phyloP scores from a whole-genome alignment of 2,329 filamentous ascomycete species.

The Ophiostoma piceae region DNA sequence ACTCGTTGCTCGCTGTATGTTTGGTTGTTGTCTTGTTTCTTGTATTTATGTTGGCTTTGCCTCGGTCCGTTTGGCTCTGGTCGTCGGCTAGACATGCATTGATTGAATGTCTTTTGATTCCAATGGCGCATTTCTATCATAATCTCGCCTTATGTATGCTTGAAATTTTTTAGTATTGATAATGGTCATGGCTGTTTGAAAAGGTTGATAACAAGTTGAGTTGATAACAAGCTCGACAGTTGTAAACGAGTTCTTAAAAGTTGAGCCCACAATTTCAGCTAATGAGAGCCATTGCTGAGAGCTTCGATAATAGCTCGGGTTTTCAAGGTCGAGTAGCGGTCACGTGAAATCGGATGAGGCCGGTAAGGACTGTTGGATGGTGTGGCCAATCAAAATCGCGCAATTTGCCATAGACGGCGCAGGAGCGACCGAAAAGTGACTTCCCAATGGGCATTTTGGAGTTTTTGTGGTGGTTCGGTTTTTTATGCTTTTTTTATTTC shows the following conservation, averaged over 20 bases:
- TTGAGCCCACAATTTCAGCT: not conserved
- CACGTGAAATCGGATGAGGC: slow-evolving; percentile 28
- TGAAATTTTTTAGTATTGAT: not conserved
- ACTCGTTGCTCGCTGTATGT: not conserved
- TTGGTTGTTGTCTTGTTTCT: not conserved
- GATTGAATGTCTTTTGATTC: not conserved
- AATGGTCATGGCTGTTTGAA: too few relatives aligned
- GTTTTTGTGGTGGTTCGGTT: slow-evolving; percentile 14
- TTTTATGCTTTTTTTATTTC: slow-evolving; percentile 11
- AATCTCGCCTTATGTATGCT: not conserved
- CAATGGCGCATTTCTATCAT: not conserved
- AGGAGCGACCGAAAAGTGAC: slow-evolving; percentile 11
- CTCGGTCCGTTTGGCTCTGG: not conserved
- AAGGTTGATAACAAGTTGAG: too few relatives aligned
- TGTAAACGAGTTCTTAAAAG: not conserved
- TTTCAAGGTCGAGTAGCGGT: not conserved
- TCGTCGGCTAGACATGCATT: not conserved
- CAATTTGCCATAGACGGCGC: slow-evolving; percentile 27
- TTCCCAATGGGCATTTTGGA: slow-evolving; percentile 8
- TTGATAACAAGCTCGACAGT: not conserved
- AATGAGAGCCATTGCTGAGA: not conserved
- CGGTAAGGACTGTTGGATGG: slow-evolving; percentile 16
- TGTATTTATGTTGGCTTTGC: not conserved
- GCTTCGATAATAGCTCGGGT: slow-evolving; percentile 17
- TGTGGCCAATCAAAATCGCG: slow-evolving; percentile 26